These are phyloP conservation scores for Medicago truncatula DNA, from an alignment of 306 rosid species.

Conservation along the genomic window DNA sequence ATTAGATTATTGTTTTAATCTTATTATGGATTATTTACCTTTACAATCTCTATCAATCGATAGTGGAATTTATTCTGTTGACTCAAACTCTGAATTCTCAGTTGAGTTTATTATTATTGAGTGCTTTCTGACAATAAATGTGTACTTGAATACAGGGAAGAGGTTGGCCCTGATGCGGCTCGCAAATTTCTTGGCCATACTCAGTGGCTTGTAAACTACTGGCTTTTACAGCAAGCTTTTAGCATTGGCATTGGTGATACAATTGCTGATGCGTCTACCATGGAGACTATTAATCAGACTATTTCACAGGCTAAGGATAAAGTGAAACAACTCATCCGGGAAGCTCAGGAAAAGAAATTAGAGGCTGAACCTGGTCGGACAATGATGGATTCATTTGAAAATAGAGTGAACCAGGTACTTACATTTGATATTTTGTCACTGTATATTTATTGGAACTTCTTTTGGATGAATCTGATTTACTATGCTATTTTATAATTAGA, in stretches of 20 bases:
- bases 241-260: slow-evolving; percentile 99
- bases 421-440: slow-evolving; percentile 23
- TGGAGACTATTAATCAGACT: slow-evolving; percentile 91
- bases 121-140: slow-evolving; percentile 18
- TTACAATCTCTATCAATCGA: background rate
- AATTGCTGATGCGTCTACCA: slow-evolving; percentile 93
- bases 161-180: slow-evolving; percentile 99
- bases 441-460: slow-evolving; percentile 14
- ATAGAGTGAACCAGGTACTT: slow-evolving; percentile 91
- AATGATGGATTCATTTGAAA: slow-evolving; percentile 97
- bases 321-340: slow-evolving; percentile 88
- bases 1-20: slow-evolving; percentile 4
- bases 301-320: slow-evolving; percentile 84
- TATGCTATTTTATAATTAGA: slow-evolving; percentile 46
- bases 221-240: slow-evolving; percentile 96
- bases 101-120: background rate
- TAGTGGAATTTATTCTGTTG: slow-evolving; percentile 12
- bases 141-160: slow-evolving; percentile 75
- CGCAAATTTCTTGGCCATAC: slow-evolving; percentile 98
- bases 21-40: background rate
- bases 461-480: slow-evolving; percentile 35
- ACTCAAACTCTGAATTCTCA: background rate
- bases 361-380: slow-evolving; percentile 99
- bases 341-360: slow-evolving; percentile 79
- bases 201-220: slow-evolving; percentile 98